Evolutionary conservation across 2,329 filamentous ascomycete genomes (phyloP).

Genomic region (Aspergillus alliaceus): DNA sequence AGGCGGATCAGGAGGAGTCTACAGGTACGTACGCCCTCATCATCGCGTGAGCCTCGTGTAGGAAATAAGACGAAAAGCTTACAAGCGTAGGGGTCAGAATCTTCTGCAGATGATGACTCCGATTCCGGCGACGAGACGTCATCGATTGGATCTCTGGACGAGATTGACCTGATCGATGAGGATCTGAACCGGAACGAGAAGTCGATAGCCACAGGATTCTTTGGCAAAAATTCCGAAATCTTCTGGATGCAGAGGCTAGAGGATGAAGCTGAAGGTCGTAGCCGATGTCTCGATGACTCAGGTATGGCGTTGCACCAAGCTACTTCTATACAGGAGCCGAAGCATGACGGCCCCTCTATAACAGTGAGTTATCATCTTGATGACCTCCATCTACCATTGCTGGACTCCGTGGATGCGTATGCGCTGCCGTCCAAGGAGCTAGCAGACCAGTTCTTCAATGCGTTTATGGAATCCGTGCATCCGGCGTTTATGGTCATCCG

Average conservation of each 20-base stretch:
- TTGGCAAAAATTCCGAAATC: slow-evolving; percentile 46
- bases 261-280: slow-evolving; percentile 26
- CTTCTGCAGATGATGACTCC: slow-evolving; percentile 10
- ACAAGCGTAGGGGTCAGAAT: background rate
- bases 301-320: background rate
- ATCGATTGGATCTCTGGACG: slow-evolving; percentile 39
- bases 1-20: slow-evolving; percentile 26
- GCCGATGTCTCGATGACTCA: slow-evolving; percentile 5
- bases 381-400: slow-evolving; percentile 35
- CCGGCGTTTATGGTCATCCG: slow-evolving; percentile 42
- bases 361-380: slow-evolving; percentile 42
- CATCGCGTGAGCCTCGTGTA: too few species aligned
- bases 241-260: slow-evolving; percentile 44
- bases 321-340: background rate
- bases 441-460: slow-evolving; percentile 40
- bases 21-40: slow-evolving; percentile 19
- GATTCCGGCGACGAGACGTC: slow-evolving; percentile 24
- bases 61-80: background rate
- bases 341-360: slow-evolving; percentile 20
- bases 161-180: slow-evolving; percentile 42
- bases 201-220: slow-evolving; percentile 38
- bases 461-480: slow-evolving; percentile 42
- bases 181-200: slow-evolving; percentile 40
- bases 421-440: slow-evolving; percentile 36
- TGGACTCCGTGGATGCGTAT: slow-evolving; percentile 36